These are phyloP conservation scores for Aspergillus cejpii DNA, from an alignment of 2,329 filamentous ascomycete species.

Conservation along the genomic window DNA sequence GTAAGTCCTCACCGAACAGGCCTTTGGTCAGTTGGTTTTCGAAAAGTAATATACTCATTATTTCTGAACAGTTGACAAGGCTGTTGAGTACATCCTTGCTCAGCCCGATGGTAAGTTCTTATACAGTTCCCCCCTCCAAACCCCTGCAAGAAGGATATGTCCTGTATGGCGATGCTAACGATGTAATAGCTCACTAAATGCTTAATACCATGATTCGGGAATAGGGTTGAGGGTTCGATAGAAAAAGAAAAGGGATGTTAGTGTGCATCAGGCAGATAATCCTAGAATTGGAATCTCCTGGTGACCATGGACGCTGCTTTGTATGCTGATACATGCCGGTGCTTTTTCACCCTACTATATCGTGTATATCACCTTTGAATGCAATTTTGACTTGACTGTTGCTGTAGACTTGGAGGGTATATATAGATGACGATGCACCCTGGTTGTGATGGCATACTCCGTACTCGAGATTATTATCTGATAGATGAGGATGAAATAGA, in stretches of 20 bases:
- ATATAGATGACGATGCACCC: too few species aligned
- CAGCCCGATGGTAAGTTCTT: slow-evolving; percentile 77
- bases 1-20: slow-evolving; percentile 52
- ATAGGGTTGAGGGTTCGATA: slow-evolving; percentile 27
- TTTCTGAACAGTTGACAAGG: slow-evolving; percentile 68
- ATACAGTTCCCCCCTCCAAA: too few species aligned
- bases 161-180: slow-evolving; percentile 13
- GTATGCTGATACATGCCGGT: slow-evolving; percentile 36
- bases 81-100: slow-evolving; percentile 85
- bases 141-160: background rate
- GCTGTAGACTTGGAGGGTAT: too few species aligned
- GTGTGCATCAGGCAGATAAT: slow-evolving; percentile 23
- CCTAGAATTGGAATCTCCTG: slow-evolving; percentile 27
- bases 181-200: slow-evolving; percentile 33
- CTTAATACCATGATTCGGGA: slow-evolving; percentile 24
- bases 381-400: slow-evolving; percentile 25
- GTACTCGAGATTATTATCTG: too few species aligned
- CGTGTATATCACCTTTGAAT: slow-evolving; percentile 41
- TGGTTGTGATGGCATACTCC: background rate
- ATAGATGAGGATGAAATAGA: too few species aligned
- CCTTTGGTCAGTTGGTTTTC: background rate
- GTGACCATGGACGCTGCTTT: slow-evolving; percentile 25
- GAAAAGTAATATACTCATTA: slow-evolving; percentile 14
- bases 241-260: slow-evolving; percentile 30
- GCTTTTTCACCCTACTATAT: slow-evolving; percentile 34